These are phyloP conservation scores for Eucalyptus curtisii DNA, from an alignment of 345 rosid genomes.

Conservation along the genomic window DNA sequence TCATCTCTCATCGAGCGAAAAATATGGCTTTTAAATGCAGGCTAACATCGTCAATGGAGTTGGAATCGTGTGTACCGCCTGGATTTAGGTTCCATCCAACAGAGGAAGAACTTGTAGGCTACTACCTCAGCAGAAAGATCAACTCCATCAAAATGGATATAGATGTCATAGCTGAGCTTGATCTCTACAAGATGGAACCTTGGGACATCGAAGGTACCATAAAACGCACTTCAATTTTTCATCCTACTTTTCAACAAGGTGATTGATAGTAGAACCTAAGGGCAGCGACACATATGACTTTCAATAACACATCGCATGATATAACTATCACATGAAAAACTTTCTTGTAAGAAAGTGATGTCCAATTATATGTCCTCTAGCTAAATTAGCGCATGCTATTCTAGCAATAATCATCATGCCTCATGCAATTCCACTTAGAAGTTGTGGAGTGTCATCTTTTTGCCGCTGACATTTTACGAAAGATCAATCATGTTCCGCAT, in stretches of 20 bases:
- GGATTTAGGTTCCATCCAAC: conserved; percentile 97
- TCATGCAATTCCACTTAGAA: neutral
- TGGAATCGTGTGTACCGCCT: conserved; percentile 75
- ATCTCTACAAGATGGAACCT: conserved; percentile 96
- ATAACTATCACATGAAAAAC: neutral
- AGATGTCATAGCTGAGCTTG: conserved; percentile 76
- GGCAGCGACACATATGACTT: neutral
- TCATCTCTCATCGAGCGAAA: neutral
- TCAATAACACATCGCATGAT: neutral
- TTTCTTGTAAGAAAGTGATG: neutral
- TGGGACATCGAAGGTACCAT: conserved; percentile 87
- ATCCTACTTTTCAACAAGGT: neutral
- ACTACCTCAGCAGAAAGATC: conserved; percentile 78
- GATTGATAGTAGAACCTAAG: neutral
- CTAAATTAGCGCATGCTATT: neutral
- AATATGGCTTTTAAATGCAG: neutral
- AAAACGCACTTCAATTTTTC: neutral
- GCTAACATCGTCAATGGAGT: conserved; percentile 1
- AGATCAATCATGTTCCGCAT: neutral
- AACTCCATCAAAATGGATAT: conserved; percentile 60
- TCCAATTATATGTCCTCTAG: neutral
- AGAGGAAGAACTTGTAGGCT: conserved; percentile 96
- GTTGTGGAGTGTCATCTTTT: neutral
- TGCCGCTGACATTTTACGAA: neutral
- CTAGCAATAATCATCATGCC: neutral